Conservation (phyloP, 1,284 basidiomycete genomes). For the Porogramme epimiltina region DNA sequence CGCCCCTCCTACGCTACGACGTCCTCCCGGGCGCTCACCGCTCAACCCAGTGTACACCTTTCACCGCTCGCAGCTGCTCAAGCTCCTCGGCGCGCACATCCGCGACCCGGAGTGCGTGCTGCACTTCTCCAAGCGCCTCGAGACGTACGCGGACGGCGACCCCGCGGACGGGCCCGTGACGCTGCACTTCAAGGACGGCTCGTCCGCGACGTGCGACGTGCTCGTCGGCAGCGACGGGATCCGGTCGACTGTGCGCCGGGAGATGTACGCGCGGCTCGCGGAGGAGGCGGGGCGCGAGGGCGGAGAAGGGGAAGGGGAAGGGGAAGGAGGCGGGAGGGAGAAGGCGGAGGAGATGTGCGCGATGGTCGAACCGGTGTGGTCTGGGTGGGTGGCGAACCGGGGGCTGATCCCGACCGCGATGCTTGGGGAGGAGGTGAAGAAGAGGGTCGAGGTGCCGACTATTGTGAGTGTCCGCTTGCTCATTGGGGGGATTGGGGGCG, state of each 20-base stretch:
- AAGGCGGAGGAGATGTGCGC: background rate
- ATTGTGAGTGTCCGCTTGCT: background rate
- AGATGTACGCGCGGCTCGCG: conserved; percentile 17
- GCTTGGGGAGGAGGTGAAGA: background rate
- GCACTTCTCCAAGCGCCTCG: conserved; percentile 50
- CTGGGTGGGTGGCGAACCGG: conserved; percentile 1
- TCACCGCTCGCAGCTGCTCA: conserved; percentile 45
- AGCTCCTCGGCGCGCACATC: conserved; percentile 39
- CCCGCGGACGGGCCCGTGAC: conserved; percentile 27
- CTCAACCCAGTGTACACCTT: conserved; percentile 41
- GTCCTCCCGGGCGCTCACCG: conserved; percentile 1
- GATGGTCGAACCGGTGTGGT: background rate
- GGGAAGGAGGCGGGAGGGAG: conserved; percentile 8
- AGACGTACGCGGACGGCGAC: conserved; percentile 41
- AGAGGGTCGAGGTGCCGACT: background rate
- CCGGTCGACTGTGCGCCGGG: conserved; percentile 40
- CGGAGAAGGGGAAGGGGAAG: too few relatives aligned
- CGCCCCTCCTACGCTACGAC: background rate
- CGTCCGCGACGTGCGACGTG: conserved; percentile 46
- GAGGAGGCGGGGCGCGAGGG: conserved; percentile 1
- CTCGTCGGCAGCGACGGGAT: conserved; percentile 54
- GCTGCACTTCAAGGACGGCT: conserved; percentile 51
- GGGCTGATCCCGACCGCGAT: background rate
- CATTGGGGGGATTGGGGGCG: background rate
- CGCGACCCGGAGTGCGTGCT: conserved; percentile 36